phyloP scores from a whole-genome alignment of 805 yeast species.

The Lipomyces lipofer region DNA sequence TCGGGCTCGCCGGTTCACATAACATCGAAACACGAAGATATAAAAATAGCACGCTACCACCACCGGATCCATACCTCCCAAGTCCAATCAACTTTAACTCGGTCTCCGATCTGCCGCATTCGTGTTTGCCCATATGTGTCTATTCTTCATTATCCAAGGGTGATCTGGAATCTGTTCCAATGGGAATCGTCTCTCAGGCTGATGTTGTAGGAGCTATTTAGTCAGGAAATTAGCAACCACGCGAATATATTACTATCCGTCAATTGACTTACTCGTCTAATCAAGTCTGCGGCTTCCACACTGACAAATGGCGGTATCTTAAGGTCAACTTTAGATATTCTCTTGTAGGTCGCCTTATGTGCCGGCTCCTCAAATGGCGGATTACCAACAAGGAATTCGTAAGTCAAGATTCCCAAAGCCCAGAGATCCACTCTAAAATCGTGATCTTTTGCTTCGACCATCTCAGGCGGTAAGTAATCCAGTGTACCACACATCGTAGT shows the following conservation, averaged over 20 bases:
- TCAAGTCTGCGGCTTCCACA: slow-evolving; percentile 74
- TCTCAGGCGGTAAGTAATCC: slow-evolving; percentile 93
- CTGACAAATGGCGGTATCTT: slow-evolving; percentile 70
- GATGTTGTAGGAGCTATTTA: slow-evolving; percentile 56
- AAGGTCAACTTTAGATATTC: slow-evolving; percentile 77
- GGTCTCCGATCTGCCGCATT: not conserved
- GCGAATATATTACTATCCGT: not conserved
- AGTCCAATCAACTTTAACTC: not conserved
- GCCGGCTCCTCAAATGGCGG: slow-evolving; percentile 93
- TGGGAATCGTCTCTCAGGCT: slow-evolving; percentile 65
- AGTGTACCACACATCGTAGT: slow-evolving; percentile 91
- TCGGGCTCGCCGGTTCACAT: not conserved
- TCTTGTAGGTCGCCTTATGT: slow-evolving; percentile 67
- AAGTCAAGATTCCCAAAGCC: slow-evolving; percentile 87
- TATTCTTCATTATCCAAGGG: slow-evolving; percentile 79
- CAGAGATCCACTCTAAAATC: slow-evolving; percentile 81
- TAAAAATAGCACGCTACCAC: too few species aligned
- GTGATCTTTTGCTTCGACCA: slow-evolving; percentile 81
- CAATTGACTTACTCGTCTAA: slow-evolving; percentile 42
- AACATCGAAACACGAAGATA: not conserved
- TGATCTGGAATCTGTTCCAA: slow-evolving; percentile 66
- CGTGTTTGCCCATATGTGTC: slow-evolving; percentile 54
- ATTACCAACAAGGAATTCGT: slow-evolving; percentile 80
- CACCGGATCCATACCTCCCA: not conserved
- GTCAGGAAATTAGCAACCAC: not conserved